Base-by-base conservation (phyloP, 768 basidiomycete genomes). In the Lyophyllum decastes region DNA sequence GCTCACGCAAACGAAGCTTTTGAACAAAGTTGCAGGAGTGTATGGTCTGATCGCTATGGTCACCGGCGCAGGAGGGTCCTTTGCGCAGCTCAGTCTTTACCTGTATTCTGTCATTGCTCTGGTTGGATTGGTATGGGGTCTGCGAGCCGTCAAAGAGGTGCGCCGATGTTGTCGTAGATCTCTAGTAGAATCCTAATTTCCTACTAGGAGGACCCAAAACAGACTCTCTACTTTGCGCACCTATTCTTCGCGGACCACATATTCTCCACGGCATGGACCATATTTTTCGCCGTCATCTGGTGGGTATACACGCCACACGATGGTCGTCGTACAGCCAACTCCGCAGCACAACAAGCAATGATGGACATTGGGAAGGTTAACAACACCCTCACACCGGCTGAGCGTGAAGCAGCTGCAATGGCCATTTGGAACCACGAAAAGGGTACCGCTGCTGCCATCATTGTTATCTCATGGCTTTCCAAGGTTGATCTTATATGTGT, bases 21-120 rank as follows among this genome's bases (percentile, higher is more conserved):
- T 99, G 63, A 99, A 99, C 83, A 99, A 99, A 76, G 96, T 95
- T 49, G 95, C 97, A 19, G 96, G 97, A 50, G 85, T 98, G 9
- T 99, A 98, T 70, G 97, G 97, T 54, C 83, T 99, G 56, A 88
- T 99, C 57, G 95, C 95, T 5, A 83, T 95, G 55, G 74, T 95
- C 58, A 90, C 90, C 0, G 95, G 95, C 19, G 89, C 92, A 27
- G 94, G 92, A n/a, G 89, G 90, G n/a, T 87, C 89, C n/a, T 86
- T 94, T 63, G 87, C 90, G 0, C 97, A 99, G 73, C 81, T 98
- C 59, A 91, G 87, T 71, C 81, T 96, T 68, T 98, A 98, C 73
- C 79, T 95, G 19, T 99, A 99, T 77, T 98, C 95, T 10, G 87
- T 90, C 55, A 70, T 88, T 24, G 92, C 88, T 40, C 83, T 98